Percentiles rank a stretch among this genome's conserved stretches.
Evolutionary conservation across 139 green algal genomes (phyloP).

Genomic region (Trebouxia sp.): DNA sequence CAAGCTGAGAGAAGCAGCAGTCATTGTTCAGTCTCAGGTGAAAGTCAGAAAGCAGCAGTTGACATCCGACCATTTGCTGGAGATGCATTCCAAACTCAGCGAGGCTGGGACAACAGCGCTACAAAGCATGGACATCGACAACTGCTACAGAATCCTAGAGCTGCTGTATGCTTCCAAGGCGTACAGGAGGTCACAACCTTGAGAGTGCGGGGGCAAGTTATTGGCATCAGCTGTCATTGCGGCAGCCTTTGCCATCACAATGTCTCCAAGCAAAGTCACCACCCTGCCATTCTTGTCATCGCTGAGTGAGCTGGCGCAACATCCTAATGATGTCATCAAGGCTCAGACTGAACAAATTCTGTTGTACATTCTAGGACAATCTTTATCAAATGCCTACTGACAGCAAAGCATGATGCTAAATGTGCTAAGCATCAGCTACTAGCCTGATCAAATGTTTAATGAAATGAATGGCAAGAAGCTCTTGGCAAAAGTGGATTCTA

Average conservation of each 20-base stretch:
- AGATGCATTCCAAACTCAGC: not conserved
- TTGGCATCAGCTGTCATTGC: constrained; percentile 20
- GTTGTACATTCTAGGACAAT: not conserved
- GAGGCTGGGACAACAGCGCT: not conserved
- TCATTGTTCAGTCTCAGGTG: not conserved
- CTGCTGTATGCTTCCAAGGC: constrained; percentile 1
- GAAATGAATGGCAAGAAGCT: not conserved
- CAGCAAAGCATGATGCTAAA: not conserved
- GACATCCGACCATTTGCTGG: not conserved
- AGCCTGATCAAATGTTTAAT: not conserved
- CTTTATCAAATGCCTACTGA: not conserved
- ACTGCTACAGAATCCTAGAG: not conserved
- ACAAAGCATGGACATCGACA: not conserved
- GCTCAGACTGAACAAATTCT: constrained; percentile 11
- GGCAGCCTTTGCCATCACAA: not conserved
- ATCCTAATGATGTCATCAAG: constrained; percentile 19
- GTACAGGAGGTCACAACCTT: not conserved
- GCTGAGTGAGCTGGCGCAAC: not conserved
- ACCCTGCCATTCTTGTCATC: constrained; percentile 10
- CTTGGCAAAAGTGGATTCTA: too few relatives aligned
- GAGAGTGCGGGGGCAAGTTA: constrained; percentile 4
- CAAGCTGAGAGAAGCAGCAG: not conserved
- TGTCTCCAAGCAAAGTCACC: not conserved
- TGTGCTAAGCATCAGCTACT: not conserved
- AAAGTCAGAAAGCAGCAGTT: not conserved